Evolutionary conservation across 139 green algal genomes (phyloP), one percentile per base, ranked within the genome.

Genomic region (Astrephomene gubernaculifera): DNA sequence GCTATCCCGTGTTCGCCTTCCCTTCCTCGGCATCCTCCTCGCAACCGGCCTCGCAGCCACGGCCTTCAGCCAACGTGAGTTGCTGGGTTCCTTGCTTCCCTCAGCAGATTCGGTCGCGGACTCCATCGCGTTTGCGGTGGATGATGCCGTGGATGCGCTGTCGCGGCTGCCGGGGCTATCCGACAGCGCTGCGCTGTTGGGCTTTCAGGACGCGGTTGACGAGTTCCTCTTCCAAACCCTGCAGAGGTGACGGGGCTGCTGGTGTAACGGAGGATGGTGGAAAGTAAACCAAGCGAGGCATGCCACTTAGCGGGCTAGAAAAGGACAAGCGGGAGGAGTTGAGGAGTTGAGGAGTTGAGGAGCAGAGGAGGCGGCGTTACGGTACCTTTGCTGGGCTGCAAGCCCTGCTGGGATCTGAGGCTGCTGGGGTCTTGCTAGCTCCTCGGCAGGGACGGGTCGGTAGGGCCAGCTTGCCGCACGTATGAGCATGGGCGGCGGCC

Each of bases 141-240:
- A 82, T 35, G 57, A 71, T 36, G 12, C 71, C 10, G 38, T 82
- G 38, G 75, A 54, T 12, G 29, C 54, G 1, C 39, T 82, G 9
- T 49, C 54, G 14, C 9, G 31, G n/a, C 19, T 83, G 41, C 60
- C 60, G 0, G 29, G 39, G n/a, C n/a, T 73, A 53, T n/a, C n/a
- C n/a, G 73, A 81, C 54, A 36, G 33, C 31, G 57, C 38, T 9
- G 29, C 38, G 74, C 29, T 82, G 12, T 41, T 41, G 38, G 54
- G 53, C 22, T 12, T 81, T 4, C 73, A 81, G 60, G 76, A 83
- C 76, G 41, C 41, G 27, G 33, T 83, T 83, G 76, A 83, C 60
- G 76, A 83, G 41, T 83, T 72, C 41, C n/a, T 73, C 8, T 83
- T 64, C 65, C 41, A 73, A 36, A 52, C 33, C 27, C 44, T 83